phyloP scores from a whole-genome alignment of 2,329 filamentous ascomycete genomes.

The Penicillium sp. region DNA sequence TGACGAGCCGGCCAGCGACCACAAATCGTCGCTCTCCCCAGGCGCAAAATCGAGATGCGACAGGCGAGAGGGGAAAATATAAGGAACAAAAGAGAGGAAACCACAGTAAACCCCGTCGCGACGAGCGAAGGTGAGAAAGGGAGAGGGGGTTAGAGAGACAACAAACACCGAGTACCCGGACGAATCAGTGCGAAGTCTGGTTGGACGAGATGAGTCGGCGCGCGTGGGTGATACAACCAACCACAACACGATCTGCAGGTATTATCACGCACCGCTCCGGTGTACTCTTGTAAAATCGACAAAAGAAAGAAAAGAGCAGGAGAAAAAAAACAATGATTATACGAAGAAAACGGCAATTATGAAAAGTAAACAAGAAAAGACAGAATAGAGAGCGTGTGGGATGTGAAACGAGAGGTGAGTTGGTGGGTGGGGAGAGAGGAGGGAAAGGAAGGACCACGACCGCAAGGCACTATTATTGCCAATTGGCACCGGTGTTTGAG shows the following conservation, averaged over 20 bases:
- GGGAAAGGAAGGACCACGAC: conserved; percentile 18
- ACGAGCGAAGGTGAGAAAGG: conserved; percentile 8
- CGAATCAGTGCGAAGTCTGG: conserved; percentile 5
- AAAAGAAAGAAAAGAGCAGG: neutral
- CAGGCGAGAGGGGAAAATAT: neutral
- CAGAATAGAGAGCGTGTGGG: conserved; percentile 21
- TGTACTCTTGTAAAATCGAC: neutral
- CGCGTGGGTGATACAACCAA: conserved; percentile 9
- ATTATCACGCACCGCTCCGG: conserved; percentile 5
- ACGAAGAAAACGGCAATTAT: neutral
- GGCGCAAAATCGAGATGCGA: conserved; percentile 9
- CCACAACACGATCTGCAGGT: conserved; percentile 10
- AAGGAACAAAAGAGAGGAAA: neutral
- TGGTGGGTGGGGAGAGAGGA: conserved; percentile 31
- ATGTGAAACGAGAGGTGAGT: conserved; percentile 22
- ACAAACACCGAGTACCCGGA: conserved; percentile 3
- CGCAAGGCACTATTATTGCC: conserved; percentile 15
- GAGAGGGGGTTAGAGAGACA: conserved; percentile 10
- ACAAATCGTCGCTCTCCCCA: conserved; percentile 9
- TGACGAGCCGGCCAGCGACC: conserved; percentile 36
- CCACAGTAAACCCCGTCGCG: conserved; percentile 12
- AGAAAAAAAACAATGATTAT: neutral
- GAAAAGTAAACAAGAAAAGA: conserved; percentile 9
- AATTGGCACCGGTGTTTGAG: conserved; percentile 22
- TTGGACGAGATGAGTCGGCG: conserved; percentile 1